These are phyloP conservation scores for Macrolepiota fuliginosa DNA, from an alignment of 768 basidiomycete genomes.

Conservation along the genomic window DNA sequence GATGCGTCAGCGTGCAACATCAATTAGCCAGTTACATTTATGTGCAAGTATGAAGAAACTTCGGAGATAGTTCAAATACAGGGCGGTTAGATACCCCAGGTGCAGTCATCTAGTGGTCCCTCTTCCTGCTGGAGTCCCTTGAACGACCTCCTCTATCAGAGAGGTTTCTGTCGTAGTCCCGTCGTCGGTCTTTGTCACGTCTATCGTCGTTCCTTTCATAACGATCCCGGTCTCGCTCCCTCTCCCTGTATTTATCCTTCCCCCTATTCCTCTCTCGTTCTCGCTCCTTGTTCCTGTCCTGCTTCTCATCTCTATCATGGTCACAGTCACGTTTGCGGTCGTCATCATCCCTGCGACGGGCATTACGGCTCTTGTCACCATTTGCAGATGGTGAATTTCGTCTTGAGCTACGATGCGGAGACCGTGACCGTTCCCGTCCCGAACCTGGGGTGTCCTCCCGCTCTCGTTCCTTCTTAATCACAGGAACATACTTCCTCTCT, in stretches of 20 bases:
- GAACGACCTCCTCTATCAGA: conserved; percentile 3
- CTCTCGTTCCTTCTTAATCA: conserved; percentile 74
- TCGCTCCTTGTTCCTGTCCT: conserved; percentile 15
- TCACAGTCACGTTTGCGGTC: conserved; percentile 21
- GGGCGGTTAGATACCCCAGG: neutral
- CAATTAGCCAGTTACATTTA: neutral
- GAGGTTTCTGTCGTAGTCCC: conserved; percentile 8
- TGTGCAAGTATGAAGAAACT: neutral
- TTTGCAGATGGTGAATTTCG: conserved; percentile 49
- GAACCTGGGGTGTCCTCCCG: conserved; percentile 29
- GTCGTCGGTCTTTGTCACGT: conserved; percentile 12
- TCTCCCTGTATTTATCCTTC: conserved; percentile 12
- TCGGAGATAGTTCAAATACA: neutral
- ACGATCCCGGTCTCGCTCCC: conserved; percentile 11
- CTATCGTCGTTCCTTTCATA: neutral
- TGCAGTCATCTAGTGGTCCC: conserved; percentile 8
- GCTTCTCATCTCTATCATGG: conserved; percentile 7
- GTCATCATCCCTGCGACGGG: conserved; percentile 13
- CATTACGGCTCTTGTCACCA: conserved; percentile 25
- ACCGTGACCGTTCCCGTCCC: conserved; percentile 35
- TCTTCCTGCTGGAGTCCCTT: conserved; percentile 14
- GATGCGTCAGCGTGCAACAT: neutral
- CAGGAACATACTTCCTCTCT: conserved; percentile 81
- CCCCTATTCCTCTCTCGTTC: conserved; percentile 2
- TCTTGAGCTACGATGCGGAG: conserved; percentile 41